These are phyloP conservation scores for Lentinula raphanica DNA, from an alignment of 768 basidiomycete genomes.

Conservation along the genomic window DNA sequence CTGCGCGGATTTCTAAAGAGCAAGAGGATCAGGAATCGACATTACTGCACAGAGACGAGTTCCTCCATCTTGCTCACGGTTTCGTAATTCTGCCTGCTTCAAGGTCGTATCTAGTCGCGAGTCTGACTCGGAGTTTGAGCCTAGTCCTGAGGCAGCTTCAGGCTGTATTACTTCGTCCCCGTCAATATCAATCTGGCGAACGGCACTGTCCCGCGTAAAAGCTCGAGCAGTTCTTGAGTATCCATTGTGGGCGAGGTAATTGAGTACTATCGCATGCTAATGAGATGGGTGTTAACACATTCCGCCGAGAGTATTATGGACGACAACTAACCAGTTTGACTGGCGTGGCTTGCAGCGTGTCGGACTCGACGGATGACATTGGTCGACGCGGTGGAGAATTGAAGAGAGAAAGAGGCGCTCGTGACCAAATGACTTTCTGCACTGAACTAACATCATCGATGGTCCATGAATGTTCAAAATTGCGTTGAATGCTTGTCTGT, in stretches of 20 bases:
- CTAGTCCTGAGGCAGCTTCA: neutral
- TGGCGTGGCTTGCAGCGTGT: slow-evolving; percentile 2
- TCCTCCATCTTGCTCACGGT: slow-evolving; percentile 37
- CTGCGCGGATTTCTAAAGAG: slow-evolving; percentile 56
- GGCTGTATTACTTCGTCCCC: slow-evolving; percentile 53
- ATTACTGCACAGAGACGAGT: slow-evolving; percentile 5
- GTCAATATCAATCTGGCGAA: slow-evolving; percentile 61
- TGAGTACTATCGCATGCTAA: slow-evolving; percentile 70
- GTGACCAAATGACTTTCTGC: neutral
- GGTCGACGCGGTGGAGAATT: neutral
- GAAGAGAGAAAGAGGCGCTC: neutral
- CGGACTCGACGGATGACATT: neutral
- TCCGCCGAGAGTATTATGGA: neutral
- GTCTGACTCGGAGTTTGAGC: slow-evolving; percentile 12
- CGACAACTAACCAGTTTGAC: neutral
- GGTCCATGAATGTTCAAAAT: too few species aligned
- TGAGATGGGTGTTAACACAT: too few species aligned
- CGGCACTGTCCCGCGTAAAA: slow-evolving; percentile 58
- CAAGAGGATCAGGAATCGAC: neutral
- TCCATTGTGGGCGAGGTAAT: slow-evolving; percentile 72
- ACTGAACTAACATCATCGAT: neutral
- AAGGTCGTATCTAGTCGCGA: slow-evolving; percentile 36
- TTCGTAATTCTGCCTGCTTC: slow-evolving; percentile 44
- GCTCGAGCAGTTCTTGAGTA: slow-evolving; percentile 67
- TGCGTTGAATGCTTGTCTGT: too few species aligned